Evolutionary conservation across 2,329 filamentous ascomycete genomes (phyloP).

Genomic region (Aspergillus costaricaensis): DNA sequence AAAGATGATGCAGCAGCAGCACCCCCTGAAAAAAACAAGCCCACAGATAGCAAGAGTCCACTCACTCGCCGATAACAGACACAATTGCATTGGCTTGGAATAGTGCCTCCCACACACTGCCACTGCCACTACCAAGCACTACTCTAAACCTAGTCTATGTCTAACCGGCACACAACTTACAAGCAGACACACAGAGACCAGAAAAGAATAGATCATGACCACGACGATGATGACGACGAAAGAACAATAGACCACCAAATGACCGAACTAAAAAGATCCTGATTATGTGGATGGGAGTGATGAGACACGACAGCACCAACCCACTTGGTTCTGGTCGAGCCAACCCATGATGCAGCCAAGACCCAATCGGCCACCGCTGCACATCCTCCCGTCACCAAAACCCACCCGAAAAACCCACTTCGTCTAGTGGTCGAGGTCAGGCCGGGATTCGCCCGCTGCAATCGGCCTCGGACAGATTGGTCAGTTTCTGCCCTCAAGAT

Average conservation of each 20-base stretch:
- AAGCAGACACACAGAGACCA: too few species aligned
- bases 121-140: not conserved
- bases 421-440: slow-evolving; percentile 20
- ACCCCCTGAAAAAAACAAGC: not conserved
- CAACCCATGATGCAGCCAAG: slow-evolving; percentile 21
- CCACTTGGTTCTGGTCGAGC: slow-evolving; percentile 10
- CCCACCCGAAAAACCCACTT: slow-evolving; percentile 19
- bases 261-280: slow-evolving; percentile 18
- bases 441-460: slow-evolving; percentile 17
- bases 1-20: not conserved
- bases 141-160: too few species aligned
- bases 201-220: not conserved
- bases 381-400: slow-evolving; percentile 22
- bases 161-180: not conserved
- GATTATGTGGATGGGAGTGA: slow-evolving; percentile 15
- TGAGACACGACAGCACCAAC: slow-evolving; percentile 25
- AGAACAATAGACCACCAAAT: not conserved
- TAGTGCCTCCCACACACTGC: not conserved
- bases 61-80: not conserved
- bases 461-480: slow-evolving; percentile 15
- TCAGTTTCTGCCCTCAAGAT: slow-evolving; percentile 4
- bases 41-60: not conserved
- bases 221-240: not conserved
- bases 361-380: slow-evolving; percentile 16
- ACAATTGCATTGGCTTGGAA: not conserved